Percentiles rank a stretch among this genome's conserved stretches.
Conservation (phyloP, 2,329 filamentous ascomycete genomes). For the Botrytis cinerea region DNA sequence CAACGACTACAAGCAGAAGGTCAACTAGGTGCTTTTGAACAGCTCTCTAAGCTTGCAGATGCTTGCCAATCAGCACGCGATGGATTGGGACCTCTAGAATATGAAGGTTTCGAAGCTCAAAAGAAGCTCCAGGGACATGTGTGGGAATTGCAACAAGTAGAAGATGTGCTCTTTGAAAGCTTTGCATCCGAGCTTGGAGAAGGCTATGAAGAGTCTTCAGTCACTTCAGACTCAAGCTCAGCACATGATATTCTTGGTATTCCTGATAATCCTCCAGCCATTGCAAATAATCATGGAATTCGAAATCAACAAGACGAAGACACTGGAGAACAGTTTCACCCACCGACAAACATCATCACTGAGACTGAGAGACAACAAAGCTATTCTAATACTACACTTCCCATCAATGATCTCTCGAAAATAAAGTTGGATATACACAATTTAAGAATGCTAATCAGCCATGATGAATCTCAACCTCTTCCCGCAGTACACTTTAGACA, state of each 20-base stretch:
- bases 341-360: not conserved
- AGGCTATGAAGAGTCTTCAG: slow-evolving; percentile 23
- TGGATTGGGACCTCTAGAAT: slow-evolving; percentile 33
- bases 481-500: not conserved
- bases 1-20: slow-evolving; percentile 31
- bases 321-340: rapidly evolving
- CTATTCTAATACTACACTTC: rapidly evolving
- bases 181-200: slow-evolving; percentile 30
- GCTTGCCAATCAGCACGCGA: slow-evolving; percentile 35
- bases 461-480: not conserved
- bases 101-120: slow-evolving; percentile 33
- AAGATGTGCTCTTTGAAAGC: slow-evolving; percentile 26
- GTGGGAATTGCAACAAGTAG: slow-evolving; percentile 32
- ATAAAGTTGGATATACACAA: not conserved
- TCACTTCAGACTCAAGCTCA: slow-evolving; percentile 5
- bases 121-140: slow-evolving; percentile 30
- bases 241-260: not conserved
- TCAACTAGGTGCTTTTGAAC: slow-evolving; percentile 24
- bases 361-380: too few species aligned
- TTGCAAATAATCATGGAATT: not conserved
- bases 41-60: slow-evolving; percentile 26
- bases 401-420: not conserved
- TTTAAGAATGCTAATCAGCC: not conserved
- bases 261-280: not conserved
- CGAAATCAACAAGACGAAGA: not conserved